Conservation (phyloP, 768 basidiomycete species). For the Floccularia luteovirens region DNA sequence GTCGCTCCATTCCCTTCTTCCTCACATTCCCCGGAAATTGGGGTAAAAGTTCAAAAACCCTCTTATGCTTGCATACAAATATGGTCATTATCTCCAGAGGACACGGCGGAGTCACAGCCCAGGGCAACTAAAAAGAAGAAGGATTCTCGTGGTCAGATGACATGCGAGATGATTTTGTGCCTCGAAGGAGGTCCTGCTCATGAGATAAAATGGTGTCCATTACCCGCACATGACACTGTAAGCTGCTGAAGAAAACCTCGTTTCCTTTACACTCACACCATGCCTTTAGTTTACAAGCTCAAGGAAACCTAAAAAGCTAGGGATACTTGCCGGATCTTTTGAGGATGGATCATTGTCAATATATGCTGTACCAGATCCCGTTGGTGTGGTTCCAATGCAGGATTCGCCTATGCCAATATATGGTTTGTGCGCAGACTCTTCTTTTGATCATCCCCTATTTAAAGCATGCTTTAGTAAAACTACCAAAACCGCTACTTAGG, state of each 20-base stretch:
- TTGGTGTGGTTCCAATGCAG: conserved; percentile 28
- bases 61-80: conserved; percentile 74
- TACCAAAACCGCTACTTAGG: conserved; percentile 58
- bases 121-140: conserved; percentile 3
- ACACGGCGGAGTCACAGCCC: conserved; percentile 1
- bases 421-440: conserved; percentile 27
- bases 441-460: neutral
- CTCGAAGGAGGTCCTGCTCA: conserved; percentile 73
- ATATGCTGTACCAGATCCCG: conserved; percentile 75
- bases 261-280: neutral
- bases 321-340: conserved; percentile 78
- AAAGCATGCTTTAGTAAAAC: conserved; percentile 39
- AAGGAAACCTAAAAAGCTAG: conserved; percentile 50
- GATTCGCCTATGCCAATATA: conserved; percentile 32
- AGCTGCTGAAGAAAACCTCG: conserved; percentile 6
- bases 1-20: conserved; percentile 67
- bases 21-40: conserved; percentile 59
- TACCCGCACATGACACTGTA: conserved; percentile 67
- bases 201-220: conserved; percentile 89
- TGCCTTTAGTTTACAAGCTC: conserved; percentile 5
- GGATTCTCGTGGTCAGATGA: conserved; percentile 39
- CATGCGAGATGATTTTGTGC: conserved; percentile 82
- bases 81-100: conserved; percentile 49
- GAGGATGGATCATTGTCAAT: conserved; percentile 82
- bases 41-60: conserved; percentile 47